A percentile compares a stretch with the other conserved stretches of the same genome.
Evolutionary conservation across 1,139 yeast species (phyloP).

Genomic region (Groenewaldozyma sp.): DNA sequence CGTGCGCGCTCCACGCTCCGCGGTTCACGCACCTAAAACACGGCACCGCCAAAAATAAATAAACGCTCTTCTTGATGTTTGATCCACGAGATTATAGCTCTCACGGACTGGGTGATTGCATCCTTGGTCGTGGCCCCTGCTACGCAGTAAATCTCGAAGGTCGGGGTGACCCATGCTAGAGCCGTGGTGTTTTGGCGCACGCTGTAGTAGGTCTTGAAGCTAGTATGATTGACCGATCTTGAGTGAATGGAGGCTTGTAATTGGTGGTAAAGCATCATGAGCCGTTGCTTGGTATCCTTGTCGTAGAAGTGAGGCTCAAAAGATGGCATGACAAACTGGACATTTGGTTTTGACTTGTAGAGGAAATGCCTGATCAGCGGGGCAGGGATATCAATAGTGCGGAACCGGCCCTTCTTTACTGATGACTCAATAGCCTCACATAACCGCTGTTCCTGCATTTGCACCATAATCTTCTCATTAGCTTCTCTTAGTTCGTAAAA

Average conservation of each 20-base stretch:
- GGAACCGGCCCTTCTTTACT: slow-evolving; percentile 35
- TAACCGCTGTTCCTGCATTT: slow-evolving; percentile 31
- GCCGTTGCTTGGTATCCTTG: slow-evolving; percentile 25
- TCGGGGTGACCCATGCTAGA: slow-evolving; percentile 47
- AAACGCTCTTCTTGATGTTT: slow-evolving; percentile 45
- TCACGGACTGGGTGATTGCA: slow-evolving; percentile 43
- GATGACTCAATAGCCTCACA: slow-evolving; percentile 32
- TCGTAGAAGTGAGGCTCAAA: slow-evolving; percentile 27
- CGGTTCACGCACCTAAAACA: slow-evolving; percentile 26
- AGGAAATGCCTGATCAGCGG: slow-evolving; percentile 70
- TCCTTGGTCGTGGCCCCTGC: slow-evolving; percentile 43
- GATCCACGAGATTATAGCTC: slow-evolving; percentile 49
- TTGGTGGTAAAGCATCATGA: slow-evolving; percentile 37
- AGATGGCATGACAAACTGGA: slow-evolving; percentile 48
- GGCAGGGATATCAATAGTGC: slow-evolving; percentile 46
- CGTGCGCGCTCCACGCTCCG: neutral
- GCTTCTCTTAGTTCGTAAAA: slow-evolving; percentile 65
- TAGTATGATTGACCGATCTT: slow-evolving; percentile 18
- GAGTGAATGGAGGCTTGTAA: slow-evolving; percentile 32
- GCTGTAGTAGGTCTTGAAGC: slow-evolving; percentile 28
- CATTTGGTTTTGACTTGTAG: slow-evolving; percentile 56
- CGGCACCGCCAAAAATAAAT: slow-evolving; percentile 56
- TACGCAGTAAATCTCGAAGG: slow-evolving; percentile 46
- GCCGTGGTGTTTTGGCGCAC: slow-evolving; percentile 36
- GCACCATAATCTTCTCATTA: slow-evolving; percentile 44